Base-by-base conservation (phyloP, 2,329 filamentous ascomycete species). In the Waltergamsia citrina region DNA sequence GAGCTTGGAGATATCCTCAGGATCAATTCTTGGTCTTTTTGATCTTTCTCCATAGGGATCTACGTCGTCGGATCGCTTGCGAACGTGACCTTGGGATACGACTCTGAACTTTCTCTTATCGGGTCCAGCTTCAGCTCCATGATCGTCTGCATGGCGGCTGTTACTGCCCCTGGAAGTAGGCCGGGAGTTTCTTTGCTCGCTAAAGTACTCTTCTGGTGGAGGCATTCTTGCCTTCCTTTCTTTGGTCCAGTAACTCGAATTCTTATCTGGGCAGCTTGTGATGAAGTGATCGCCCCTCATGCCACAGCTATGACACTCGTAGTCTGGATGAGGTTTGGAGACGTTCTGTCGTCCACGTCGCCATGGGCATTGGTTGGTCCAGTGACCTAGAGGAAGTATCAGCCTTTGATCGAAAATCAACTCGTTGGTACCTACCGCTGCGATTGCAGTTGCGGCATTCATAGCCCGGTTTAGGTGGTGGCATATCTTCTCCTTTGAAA, bases 301-400 rank as follows among this genome's bases (percentile, higher is more conserved):
- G 12, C 39, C 43, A 14, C 46, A 49, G 7, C 35, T 25, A 19
- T 36, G 34, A 32, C 46, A 49, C 5, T 38, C 12, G 23, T 47
- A 46, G 9, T 33, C 33, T 12, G 32, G 21, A 4, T 29, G 38
- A 16, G 38, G 38, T 4, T 8, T 21, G 8, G 11, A 23, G 18
- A 38, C 35, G 12, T 12, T 34, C 2, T 21, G 23, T 10, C 33
- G 27, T 12, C 36, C 29, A n/a, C 18, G 18, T 11, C 35, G 40
- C 16, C 31, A n/a, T n/a, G n/a, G n/a, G n/a, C n/a, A n/a, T n/a
- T n/a, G n/a, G n/a, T n/a, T n/a, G n/a, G n/a, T n/a, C n/a, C n/a
- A n/a, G n/a, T n/a, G n/a, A n/a, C n/a, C n/a, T n/a, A n/a, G n/a
- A n/a, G n/a, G 17, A 45, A 34, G 18, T 37, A 35, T 32, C 44